phyloP scores from a whole-genome alignment of 306 rosid genomes.

The Dryas drummondii region DNA sequence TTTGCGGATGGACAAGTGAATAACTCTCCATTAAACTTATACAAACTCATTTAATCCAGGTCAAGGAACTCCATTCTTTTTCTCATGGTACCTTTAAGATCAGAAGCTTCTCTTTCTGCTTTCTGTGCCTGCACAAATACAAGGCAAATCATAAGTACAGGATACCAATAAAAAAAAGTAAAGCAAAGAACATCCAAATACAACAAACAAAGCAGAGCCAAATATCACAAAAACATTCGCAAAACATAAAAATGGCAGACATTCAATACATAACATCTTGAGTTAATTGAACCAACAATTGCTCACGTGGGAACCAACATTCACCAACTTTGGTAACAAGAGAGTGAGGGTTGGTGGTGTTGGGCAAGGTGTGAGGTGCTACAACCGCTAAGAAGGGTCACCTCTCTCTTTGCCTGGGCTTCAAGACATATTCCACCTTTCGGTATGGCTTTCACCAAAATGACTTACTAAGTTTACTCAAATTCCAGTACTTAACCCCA shows the following conservation, averaged over 20 bases:
- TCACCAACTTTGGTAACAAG: not conserved
- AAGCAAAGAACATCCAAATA: not conserved
- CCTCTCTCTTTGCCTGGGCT: not conserved
- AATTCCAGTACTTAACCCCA: not conserved
- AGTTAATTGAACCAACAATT: not conserved
- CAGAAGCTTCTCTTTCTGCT: constrained; percentile 82
- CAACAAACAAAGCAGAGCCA: not conserved
- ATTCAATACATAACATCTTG: not conserved
- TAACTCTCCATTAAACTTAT: not conserved
- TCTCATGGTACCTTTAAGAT: constrained; percentile 90
- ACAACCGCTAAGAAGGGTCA: not conserved
- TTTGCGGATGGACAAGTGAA: constrained; percentile 44
- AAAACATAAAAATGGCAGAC: not conserved
- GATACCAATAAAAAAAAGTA: not conserved
- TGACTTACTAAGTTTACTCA: not conserved
- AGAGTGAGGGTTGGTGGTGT: not conserved
- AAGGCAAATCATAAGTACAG: not conserved
- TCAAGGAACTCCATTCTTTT: constrained; percentile 95
- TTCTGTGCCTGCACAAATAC: constrained; percentile 69
- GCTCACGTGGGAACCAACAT: not conserved
- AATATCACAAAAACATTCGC: not conserved
- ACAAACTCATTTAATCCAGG: constrained; percentile 44
- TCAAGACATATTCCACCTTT: not conserved
- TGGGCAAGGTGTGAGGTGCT: not conserved
- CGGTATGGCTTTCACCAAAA: too few relatives aligned